These are phyloP conservation scores for Neurospora sp. DNA, from an alignment of 495 filamentous ascomycete genomes.

Conservation along the genomic window DNA sequence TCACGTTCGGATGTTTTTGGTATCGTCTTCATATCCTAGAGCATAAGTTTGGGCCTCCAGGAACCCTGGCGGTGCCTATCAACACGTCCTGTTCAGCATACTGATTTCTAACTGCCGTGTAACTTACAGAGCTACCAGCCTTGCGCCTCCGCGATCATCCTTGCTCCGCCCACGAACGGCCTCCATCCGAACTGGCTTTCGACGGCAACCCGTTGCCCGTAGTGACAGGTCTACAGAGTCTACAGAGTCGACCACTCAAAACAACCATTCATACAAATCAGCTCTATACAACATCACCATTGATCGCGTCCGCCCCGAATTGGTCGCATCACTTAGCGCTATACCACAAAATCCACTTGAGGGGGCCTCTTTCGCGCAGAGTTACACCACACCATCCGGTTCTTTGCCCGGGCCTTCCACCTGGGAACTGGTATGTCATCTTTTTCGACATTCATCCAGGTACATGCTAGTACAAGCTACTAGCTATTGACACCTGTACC, in stretches of 20 bases:
- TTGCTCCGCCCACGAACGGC: conserved; percentile 5
- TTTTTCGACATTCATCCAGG: neutral
- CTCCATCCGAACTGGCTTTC: conserved; percentile 6
- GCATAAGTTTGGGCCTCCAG: neutral
- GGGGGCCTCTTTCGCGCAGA: neutral
- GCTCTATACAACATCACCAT: neutral
- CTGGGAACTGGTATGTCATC: neutral
- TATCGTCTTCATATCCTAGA: neutral
- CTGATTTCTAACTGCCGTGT: conserved; percentile 15
- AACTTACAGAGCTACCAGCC: conserved; percentile 8
- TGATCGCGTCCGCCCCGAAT: neutral
- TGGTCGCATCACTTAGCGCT: neutral
- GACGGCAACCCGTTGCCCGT: neutral
- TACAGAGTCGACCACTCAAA: neutral
- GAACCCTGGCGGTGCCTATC: neutral
- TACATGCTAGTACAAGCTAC: neutral
- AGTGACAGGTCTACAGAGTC: neutral
- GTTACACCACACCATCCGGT: neutral
- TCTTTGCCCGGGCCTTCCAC: neutral
- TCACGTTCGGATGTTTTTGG: neutral
- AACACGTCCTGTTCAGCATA: neutral
- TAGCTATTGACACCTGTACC: neutral
- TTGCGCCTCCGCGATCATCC: conserved; percentile 7
- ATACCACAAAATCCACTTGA: neutral
- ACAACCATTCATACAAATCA: neutral